Evolutionary conservation across 1,284 basidiomycete species (phyloP).

Genomic region (Pulveroboletus sp.): DNA sequence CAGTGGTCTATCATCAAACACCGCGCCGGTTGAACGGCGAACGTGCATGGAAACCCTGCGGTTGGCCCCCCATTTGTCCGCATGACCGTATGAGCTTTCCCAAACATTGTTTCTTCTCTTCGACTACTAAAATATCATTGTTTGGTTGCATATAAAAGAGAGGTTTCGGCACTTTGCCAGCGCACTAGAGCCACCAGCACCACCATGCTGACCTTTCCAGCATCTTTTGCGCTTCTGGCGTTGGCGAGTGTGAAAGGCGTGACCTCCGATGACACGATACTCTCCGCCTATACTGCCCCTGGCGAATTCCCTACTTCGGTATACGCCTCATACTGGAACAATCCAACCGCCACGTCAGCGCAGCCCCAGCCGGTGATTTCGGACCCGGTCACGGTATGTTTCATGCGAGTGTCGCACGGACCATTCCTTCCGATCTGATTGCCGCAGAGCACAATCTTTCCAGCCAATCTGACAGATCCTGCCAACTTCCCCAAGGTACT

Average conservation of each 20-base stretch:
- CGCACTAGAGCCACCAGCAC: background rate
- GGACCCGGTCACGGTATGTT: slow-evolving; percentile 59
- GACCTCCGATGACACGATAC: slow-evolving; percentile 15
- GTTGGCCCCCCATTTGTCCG: background rate
- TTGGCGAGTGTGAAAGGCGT: slow-evolving; percentile 5
- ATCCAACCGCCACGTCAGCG: slow-evolving; percentile 62
- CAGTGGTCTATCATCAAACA: background rate
- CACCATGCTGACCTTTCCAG: slow-evolving; percentile 19
- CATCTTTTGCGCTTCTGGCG: slow-evolving; percentile 15
- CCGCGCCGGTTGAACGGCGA: slow-evolving; percentile 8
- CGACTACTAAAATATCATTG: slow-evolving; percentile 2
- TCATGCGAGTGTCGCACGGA: background rate
- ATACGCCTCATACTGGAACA: slow-evolving; percentile 64
- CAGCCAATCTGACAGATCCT: slow-evolving; percentile 59
- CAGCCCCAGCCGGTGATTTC: slow-evolving; percentile 71
- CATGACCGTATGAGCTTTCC: slow-evolving; percentile 4
- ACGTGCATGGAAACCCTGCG: slow-evolving; percentile 19
- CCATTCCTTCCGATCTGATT: slow-evolving; percentile 3
- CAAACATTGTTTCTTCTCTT: background rate
- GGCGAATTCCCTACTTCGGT: slow-evolving; percentile 63
- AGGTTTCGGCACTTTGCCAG: background rate
- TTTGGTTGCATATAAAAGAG: slow-evolving; percentile 14
- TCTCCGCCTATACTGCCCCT: slow-evolving; percentile 53
- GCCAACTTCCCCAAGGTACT: slow-evolving; percentile 50
- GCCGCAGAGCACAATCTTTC: slow-evolving; percentile 52